Evolutionary conservation across 805 yeast genomes (phyloP).

Genomic region (Candida nitratophila): DNA sequence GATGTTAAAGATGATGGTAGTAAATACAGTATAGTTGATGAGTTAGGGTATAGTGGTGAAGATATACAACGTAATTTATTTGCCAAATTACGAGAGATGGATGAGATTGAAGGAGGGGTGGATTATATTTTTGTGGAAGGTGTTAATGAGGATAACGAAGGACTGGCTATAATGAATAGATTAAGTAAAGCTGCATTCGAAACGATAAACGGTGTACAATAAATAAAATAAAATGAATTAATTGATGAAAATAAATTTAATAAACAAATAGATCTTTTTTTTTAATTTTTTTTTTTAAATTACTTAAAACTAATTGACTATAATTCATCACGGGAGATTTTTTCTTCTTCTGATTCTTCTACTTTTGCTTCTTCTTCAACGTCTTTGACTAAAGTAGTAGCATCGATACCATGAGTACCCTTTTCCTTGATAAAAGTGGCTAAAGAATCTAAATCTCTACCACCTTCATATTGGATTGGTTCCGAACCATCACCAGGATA

Average conservation of each 20-base stretch:
- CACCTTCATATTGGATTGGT: constrained; percentile 60
- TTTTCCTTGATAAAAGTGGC: constrained; percentile 63
- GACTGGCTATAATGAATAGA: constrained; percentile 92
- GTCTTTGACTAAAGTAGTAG: constrained; percentile 24
- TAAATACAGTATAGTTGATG: constrained; percentile 22
- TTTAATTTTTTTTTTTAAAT: background rate
- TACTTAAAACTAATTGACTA: constrained; percentile 1
- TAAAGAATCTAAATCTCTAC: constrained; percentile 68
- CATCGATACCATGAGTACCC: constrained; percentile 62
- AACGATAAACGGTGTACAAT: constrained; percentile 8
- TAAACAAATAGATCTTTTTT: background rate
- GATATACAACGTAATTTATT: constrained; percentile 76
- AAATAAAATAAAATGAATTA: background rate
- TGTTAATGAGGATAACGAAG: constrained; percentile 66
- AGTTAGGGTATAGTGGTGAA: constrained; percentile 38
- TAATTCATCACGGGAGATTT: constrained; percentile 33
- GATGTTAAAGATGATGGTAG: constrained; percentile 8
- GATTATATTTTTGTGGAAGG: constrained; percentile 82
- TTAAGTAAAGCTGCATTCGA: constrained; percentile 74
- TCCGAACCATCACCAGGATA: constrained; percentile 77
- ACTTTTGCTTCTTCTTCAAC: constrained; percentile 16
- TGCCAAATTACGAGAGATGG: constrained; percentile 66
- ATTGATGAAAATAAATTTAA: background rate
- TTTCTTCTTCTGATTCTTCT: constrained; percentile 47
- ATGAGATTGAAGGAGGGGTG: constrained; percentile 43